Percentiles rank a stretch among this genome's conserved stretches.
phyloP scores from a whole-genome alignment of 495 filamentous ascomycete genomes.

The Hypoxylon lienhwacheense region DNA sequence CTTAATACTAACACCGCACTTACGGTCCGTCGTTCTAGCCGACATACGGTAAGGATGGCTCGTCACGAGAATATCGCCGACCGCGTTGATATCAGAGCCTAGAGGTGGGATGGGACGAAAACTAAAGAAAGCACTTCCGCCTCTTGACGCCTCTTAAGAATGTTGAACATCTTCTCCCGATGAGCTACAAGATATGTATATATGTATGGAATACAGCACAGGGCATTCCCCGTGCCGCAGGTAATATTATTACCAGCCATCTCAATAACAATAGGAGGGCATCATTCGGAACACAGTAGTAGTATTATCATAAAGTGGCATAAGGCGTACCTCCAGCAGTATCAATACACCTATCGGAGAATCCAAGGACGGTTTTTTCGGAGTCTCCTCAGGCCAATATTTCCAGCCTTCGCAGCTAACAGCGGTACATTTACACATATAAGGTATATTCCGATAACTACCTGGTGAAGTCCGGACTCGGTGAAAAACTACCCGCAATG shows the following conservation, averaged over 20 bases:
- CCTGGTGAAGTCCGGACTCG: conserved; percentile 21
- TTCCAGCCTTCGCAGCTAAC: neutral
- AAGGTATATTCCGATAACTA: neutral
- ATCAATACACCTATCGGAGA: neutral
- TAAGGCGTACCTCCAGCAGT: too few relatives aligned
- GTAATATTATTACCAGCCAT: too few relatives aligned
- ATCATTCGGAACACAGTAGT: too few relatives aligned
- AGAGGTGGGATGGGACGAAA: conserved; percentile 4
- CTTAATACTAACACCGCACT: conserved; percentile 14
- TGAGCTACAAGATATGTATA: too few relatives aligned
- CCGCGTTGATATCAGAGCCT: conserved; percentile 9
- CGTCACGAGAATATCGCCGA: neutral
- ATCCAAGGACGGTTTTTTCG: neutral
- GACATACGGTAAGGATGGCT: conserved; percentile 10
- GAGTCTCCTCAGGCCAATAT: conserved; percentile 2
- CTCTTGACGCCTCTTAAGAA: too few relatives aligned
- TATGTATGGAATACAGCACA: too few relatives aligned
- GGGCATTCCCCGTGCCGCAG: too few relatives aligned
- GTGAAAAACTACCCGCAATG: conserved; percentile 9
- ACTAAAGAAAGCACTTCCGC: neutral
- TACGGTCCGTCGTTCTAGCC: conserved; percentile 4
- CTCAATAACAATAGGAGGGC: too few relatives aligned
- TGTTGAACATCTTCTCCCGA: conserved; percentile 2
- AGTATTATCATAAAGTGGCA: neutral
- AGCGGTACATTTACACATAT: too few relatives aligned